Evolutionary conservation across 257 asterid species (phyloP).

Genomic region (Rubia yunnanensis): DNA sequence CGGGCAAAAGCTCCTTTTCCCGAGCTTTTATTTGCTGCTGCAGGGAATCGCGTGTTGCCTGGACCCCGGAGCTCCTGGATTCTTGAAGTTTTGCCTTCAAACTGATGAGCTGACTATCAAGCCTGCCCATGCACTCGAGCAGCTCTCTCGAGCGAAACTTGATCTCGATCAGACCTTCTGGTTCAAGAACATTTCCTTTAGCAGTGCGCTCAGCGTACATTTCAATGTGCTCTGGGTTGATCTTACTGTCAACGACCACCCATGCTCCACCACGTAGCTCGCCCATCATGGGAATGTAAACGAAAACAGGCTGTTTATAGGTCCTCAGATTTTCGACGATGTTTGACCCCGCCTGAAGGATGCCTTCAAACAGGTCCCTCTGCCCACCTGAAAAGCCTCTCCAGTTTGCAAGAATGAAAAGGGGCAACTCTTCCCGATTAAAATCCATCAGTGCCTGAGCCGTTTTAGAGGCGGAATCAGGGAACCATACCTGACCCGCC

Average conservation of each 20-base stretch:
- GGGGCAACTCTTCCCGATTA: conserved; percentile 76
- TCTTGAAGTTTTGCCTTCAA: conserved; percentile 49
- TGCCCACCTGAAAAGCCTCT: conserved; percentile 99
- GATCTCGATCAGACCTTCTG: conserved; percentile 87
- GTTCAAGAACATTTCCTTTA: conserved; percentile 91
- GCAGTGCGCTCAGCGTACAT: conserved; percentile 90
- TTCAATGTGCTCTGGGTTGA: conserved; percentile 84
- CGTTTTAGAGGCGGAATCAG: conserved; percentile 88
- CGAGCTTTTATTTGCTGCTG: conserved; percentile 58
- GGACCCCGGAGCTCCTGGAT: conserved; percentile 27
- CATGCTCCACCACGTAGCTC: conserved; percentile 99
- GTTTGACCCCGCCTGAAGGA: conserved; percentile 91
- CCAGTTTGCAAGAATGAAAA: conserved; percentile 96
- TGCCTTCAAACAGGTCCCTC: conserved; percentile 96
- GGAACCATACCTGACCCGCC: conserved; percentile 99
- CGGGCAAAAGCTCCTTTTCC: conserved; percentile 77
- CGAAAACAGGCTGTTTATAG: conserved; percentile 75
- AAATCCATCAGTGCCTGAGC: conserved; percentile 96
- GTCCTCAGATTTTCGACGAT: conserved; percentile 91
- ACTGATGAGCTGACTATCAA: conserved; percentile 57
- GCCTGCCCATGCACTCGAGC: conserved; percentile 90
- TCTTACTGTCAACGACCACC: conserved; percentile 92
- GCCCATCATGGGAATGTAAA: conserved; percentile 87
- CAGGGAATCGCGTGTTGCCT: conserved; percentile 25
- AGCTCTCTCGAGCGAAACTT: conserved; percentile 73